Base-by-base conservation (phyloP, 164 flowering plant species). In the Sedum album region DNA sequence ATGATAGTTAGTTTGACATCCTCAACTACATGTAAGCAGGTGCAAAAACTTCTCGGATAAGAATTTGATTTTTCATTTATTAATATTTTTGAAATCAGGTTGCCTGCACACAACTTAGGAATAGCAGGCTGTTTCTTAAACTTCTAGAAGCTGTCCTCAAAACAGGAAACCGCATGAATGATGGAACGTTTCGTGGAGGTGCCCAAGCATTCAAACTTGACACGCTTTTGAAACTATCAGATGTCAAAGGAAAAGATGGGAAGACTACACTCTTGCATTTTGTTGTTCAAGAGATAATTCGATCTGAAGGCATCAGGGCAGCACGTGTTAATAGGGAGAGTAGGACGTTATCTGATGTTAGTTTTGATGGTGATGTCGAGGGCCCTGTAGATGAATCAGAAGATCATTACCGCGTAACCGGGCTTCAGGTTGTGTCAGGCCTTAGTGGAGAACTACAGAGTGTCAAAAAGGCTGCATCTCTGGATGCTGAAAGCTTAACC, bases 121-220 rank as follows among this genome's bases (percentile, higher is more conserved):
- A 66, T 18, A 72, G 70, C 70, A 35, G 70, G 20, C 64, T 67
- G 31, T 72, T 72, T 48, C n/a, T 68, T 36, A 73, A 69, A 63
- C 75, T 73, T 8, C 68, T 73, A 6, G 75, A 73, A 68, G 75
- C 75, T 31, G 75, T 73, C 41, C 75, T 73, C 64, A 73, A 73
- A 61, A 69, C 75, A 10, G 75, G 75, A 21, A 73, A 73, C 38
- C 75, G 75, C 31, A 73, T 73, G 75, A 73, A 73, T 42, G 63
- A 33, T 41, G 74, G 74, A 26, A 72, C 74, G 23, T 51, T 49
- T 28, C 74, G 74, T 30, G 74, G 74, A 17, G 74, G 63, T 30
- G 74, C 74, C 35, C 65, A 60, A 36, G 74, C 74, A 6, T 72
- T 72, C 74, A 72, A 72, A 48, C 74, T 72, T 11, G 74, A 72